Evolutionary conservation across 495 filamentous ascomycete species (phyloP).

Genomic region (Neurospora sp.): DNA sequence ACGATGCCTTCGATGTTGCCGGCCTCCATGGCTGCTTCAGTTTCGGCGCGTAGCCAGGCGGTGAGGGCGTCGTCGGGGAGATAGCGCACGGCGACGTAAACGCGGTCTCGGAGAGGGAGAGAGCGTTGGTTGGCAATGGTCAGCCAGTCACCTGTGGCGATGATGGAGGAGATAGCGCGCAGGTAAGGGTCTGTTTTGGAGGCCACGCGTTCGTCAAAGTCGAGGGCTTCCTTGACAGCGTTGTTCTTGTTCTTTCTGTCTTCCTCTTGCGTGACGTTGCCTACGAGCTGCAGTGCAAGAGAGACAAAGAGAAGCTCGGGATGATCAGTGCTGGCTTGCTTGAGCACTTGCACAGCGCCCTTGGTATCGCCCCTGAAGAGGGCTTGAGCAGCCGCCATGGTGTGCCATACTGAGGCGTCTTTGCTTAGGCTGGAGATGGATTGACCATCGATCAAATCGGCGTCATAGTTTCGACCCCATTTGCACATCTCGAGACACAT

Average conservation of each 20-base stretch:
- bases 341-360: slow-evolving; percentile 42
- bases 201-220: slow-evolving; percentile 37
- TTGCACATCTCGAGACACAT: slow-evolving; percentile 71
- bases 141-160: slow-evolving; percentile 80
- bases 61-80: slow-evolving; percentile 69
- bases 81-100: slow-evolving; percentile 77
- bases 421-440: slow-evolving; percentile 41
- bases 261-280: slow-evolving; percentile 2
- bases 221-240: slow-evolving; percentile 25
- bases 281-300: slow-evolving; percentile 41
- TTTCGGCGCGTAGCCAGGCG: slow-evolving; percentile 54
- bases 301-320: slow-evolving; percentile 43
- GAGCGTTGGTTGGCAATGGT: slow-evolving; percentile 71
- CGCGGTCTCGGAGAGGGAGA: slow-evolving; percentile 73
- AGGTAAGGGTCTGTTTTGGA: slow-evolving; percentile 69
- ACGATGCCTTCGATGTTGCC: slow-evolving; percentile 86
- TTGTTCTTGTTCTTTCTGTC: slow-evolving; percentile 17
- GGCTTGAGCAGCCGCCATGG: slow-evolving; percentile 70
- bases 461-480: slow-evolving; percentile 48
- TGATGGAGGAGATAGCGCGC: slow-evolving; percentile 82
- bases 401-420: slow-evolving; percentile 54
- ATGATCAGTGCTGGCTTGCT: slow-evolving; percentile 35
- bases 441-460: slow-evolving; percentile 40
- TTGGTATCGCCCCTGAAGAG: slow-evolving; percentile 62
- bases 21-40: slow-evolving; percentile 50